Evolutionary conservation across 176 grass and related monocot genomes (phyloP).

Genomic region (Triticum timopheevii): DNA sequence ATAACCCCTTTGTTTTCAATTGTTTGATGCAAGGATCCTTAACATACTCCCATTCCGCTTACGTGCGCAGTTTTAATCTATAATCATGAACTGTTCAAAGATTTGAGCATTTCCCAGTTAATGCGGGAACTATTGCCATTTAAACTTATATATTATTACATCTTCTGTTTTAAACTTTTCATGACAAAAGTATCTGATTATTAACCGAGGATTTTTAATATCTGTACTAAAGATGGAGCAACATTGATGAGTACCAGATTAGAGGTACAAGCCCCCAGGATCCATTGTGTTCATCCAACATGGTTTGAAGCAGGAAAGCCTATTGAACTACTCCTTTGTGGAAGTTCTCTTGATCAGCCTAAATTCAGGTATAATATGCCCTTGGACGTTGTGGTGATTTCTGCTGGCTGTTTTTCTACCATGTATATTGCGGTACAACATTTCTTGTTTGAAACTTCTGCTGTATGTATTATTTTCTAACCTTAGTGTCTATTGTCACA

Average conservation of each 20-base stretch:
- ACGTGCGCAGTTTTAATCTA: conserved; percentile 2
- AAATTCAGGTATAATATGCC: conserved; percentile 66
- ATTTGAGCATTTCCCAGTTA: not conserved
- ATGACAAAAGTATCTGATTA: not conserved
- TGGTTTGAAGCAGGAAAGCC: conserved; percentile 97
- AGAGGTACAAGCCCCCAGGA: conserved; percentile 76
- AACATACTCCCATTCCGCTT: not conserved
- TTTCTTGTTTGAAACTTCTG: conserved; percentile 16
- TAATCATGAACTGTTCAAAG: conserved; percentile 1
- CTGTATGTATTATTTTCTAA: not conserved
- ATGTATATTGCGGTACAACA: not conserved
- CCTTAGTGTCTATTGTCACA: not conserved
- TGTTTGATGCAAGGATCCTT: not conserved
- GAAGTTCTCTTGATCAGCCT: conserved; percentile 85
- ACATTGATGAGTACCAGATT: conserved; percentile 81
- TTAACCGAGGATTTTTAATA: conserved; percentile 25
- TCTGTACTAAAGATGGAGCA: conserved; percentile 60
- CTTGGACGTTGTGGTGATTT: not conserved
- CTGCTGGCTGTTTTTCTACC: not conserved
- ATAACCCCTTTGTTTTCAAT: conserved; percentile 4
- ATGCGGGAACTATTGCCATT: not conserved
- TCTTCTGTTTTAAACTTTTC: not conserved
- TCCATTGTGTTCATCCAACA: conserved; percentile 84
- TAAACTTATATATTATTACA: conserved; percentile 21
- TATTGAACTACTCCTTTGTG: conserved; percentile 72